phyloP scores from a whole-genome alignment of 768 basidiomycete genomes.

The Clitopilus passeckerianus region DNA sequence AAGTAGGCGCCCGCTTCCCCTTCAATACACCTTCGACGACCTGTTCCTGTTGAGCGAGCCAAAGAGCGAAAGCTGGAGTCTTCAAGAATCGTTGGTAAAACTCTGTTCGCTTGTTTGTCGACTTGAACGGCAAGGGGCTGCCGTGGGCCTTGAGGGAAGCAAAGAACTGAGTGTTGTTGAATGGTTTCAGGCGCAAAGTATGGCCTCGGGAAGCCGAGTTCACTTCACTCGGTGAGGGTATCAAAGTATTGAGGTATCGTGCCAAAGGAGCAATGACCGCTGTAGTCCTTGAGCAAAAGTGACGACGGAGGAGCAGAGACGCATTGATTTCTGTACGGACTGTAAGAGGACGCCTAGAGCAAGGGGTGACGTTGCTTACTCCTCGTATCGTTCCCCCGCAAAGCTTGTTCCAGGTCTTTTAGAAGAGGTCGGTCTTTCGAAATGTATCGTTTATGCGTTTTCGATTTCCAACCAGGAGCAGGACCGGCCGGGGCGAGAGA shows the following conservation, averaged over 20 bases:
- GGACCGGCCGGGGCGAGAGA: constrained; percentile 40
- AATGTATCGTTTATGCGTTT: constrained; percentile 76
- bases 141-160: constrained; percentile 69
- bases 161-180: constrained; percentile 65
- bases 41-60: constrained; percentile 74
- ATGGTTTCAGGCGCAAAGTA: constrained; percentile 56
- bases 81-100: constrained; percentile 72
- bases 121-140: constrained; percentile 70
- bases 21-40: constrained; percentile 57
- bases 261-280: constrained; percentile 86
- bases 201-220: constrained; percentile 23
- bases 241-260: constrained; percentile 85
- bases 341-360: neutral
- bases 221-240: constrained; percentile 63
- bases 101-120: constrained; percentile 54
- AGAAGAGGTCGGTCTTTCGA: constrained; percentile 79
- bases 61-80: constrained; percentile 72
- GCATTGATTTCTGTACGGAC: constrained; percentile 48
- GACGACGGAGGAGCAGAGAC: constrained; percentile 65
- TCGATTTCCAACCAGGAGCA: constrained; percentile 70
- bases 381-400: constrained; percentile 38
- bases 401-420: constrained; percentile 65
- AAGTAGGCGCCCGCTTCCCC: constrained; percentile 10
- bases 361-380: constrained; percentile 32
- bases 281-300: constrained; percentile 83